Base-by-base conservation (phyloP, 2,329 filamentous ascomycete genomes). In the Arthrocladium fulminans region DNA sequence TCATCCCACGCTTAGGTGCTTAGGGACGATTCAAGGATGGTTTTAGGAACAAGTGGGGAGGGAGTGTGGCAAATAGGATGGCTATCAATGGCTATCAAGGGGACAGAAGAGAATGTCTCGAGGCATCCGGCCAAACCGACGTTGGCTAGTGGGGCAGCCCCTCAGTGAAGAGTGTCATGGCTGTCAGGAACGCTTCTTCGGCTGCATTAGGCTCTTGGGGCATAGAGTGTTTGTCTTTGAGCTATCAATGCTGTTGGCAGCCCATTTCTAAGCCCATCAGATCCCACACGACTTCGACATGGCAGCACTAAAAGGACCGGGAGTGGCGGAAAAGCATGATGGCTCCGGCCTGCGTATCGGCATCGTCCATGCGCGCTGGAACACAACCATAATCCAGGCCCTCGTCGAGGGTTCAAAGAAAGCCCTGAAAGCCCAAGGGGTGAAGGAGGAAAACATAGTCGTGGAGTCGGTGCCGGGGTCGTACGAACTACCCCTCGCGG, bases 351-450 rank as follows among this genome's bases (percentile, higher is more conserved):
- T 98, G 55, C 87, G 92, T 63, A 83, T 98, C 64, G 90, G 86
- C 64, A 97, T 98, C 64, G 79, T 98, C 51, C 92, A 97, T 71
- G 90, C 90, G 51, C 83, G 92, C 61, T 98, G 92, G 92, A 98
- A 98, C 73, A 76, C 76, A 56, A 77, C 76, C 57, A 87, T 98
- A 65, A 95, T 97, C 67, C 81, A 86, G 51, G 81, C 88, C 46
- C 81, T 98, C 49, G 76, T 98, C 52, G 73, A 77, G 45, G 92
- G 92, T 56, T 80, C 86, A 39, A 86, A 84, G 68, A 83, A 83
- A 59, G 83, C 83, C 63, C 81, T 98, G 48, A 71, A 83, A 27
- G 78, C 78, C 37, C 80, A 83, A 46, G 92, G 92, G 48, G 90
- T 98, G 49, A 81, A 81, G 65, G 81, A 88, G 62, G 80, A 85